phyloP scores from a whole-genome alignment of 768 basidiomycete species.

The Kwoniella sp. region DNA sequence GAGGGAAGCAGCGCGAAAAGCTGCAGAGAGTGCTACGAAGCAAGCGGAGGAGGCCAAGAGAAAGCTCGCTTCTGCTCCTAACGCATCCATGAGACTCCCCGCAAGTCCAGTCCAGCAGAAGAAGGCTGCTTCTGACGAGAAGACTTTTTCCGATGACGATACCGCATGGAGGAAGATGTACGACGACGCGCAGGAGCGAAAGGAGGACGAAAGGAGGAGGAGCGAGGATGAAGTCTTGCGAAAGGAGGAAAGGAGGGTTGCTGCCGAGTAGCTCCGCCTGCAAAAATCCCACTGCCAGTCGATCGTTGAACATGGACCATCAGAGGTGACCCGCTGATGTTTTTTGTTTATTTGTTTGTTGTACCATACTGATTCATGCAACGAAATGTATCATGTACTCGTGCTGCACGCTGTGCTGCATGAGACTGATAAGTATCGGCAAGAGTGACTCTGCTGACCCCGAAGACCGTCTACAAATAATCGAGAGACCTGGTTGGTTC shows the following conservation, averaged over 20 bases:
- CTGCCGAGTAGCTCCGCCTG: conserved; percentile 20
- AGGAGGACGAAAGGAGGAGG: conserved; percentile 34
- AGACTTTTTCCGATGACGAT: conserved; percentile 9
- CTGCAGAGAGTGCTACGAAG: conserved; percentile 8
- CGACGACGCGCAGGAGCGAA: conserved; percentile 34
- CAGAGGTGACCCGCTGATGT: too few relatives aligned
- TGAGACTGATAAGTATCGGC: too few relatives aligned
- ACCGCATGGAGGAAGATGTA: conserved; percentile 28
- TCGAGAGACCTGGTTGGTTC: too few relatives aligned
- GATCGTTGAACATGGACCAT: too few relatives aligned
- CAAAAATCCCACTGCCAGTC: too few relatives aligned
- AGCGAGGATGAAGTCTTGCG: conserved; percentile 34
- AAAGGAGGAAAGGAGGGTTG: conserved; percentile 32
- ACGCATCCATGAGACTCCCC: not conserved
- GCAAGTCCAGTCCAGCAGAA: not conserved
- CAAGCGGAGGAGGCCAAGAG: conserved; percentile 14
- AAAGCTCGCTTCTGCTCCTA: not conserved
- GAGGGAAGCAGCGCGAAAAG: conserved; percentile 17
- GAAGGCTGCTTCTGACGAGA: not conserved
- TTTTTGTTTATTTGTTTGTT: too few relatives aligned
- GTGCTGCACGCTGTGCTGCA: too few relatives aligned
- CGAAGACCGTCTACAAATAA: too few relatives aligned
- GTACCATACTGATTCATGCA: too few relatives aligned
- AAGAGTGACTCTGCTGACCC: too few relatives aligned
- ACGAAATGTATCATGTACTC: too few relatives aligned